Evolutionary conservation across 2,329 filamentous ascomycete genomes (phyloP).

Genomic region (Coniosporium tulheliwenetii): DNA sequence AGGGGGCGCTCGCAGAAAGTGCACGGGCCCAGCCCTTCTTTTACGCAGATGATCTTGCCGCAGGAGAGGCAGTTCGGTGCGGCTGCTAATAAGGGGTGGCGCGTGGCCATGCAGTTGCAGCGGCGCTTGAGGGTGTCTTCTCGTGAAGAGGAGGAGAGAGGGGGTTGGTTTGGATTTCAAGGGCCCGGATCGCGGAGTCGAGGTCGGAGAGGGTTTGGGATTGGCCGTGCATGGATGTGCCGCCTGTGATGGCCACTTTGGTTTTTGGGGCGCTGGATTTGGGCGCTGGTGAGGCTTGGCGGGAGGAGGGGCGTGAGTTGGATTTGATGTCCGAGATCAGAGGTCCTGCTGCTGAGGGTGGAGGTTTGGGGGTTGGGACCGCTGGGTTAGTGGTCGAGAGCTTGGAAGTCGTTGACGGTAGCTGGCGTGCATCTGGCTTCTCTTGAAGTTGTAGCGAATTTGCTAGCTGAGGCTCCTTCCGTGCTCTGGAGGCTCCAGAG

Average conservation of each 20-base stretch:
- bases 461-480: slow-evolving; percentile 20
- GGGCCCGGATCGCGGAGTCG: slow-evolving; percentile 65
- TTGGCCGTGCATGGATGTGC: slow-evolving; percentile 67
- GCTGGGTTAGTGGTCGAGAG: slow-evolving; percentile 27
- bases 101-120: slow-evolving; percentile 77
- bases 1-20: slow-evolving; percentile 74
- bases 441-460: slow-evolving; percentile 33
- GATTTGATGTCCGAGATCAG: slow-evolving; percentile 64
- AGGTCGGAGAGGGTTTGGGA: slow-evolving; percentile 55
- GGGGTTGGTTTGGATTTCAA: slow-evolving; percentile 88
- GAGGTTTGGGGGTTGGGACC: slow-evolving; percentile 29
- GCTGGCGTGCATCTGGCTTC: slow-evolving; percentile 31
- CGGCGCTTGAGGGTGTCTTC: slow-evolving; percentile 43
- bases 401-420: slow-evolving; percentile 27
- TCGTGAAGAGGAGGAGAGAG: slow-evolving; percentile 31
- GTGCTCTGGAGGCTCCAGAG: slow-evolving; percentile 27
- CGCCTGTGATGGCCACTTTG: slow-evolving; percentile 60
- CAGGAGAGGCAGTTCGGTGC: slow-evolving; percentile 87
- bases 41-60: slow-evolving; percentile 88
- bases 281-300: slow-evolving; percentile 33
- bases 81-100: slow-evolving; percentile 77
- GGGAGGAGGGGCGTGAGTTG: slow-evolving; percentile 30
- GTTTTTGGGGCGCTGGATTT: slow-evolving; percentile 28
- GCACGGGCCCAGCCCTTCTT: slow-evolving; percentile 86
- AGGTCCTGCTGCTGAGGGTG: slow-evolving; percentile 57